phyloP scores from a whole-genome alignment of 192 early-diverging fungal genomes.

The Backusella morwellensis region DNA sequence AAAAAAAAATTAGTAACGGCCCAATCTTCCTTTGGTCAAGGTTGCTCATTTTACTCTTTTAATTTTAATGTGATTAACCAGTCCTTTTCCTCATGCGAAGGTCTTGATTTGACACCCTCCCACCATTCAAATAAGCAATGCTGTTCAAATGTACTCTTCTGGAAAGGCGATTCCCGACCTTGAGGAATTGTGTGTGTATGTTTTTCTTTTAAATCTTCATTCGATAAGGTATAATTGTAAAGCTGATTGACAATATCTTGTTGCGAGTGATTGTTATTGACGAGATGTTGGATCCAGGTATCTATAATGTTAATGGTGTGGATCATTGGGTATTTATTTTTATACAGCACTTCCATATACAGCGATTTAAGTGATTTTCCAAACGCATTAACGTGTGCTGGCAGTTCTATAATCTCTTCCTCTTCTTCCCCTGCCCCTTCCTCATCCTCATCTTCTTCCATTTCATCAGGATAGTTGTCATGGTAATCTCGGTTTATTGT shows the following conservation, averaged over 20 bases:
- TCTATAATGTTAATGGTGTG: conserved; percentile 2
- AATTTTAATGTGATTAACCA: conserved; percentile 1
- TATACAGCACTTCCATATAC: not conserved
- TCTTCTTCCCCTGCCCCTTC: not conserved
- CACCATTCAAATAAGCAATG: conserved; percentile 1
- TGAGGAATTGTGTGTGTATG: not conserved
- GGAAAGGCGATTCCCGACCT: not conserved
- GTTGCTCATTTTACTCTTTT: not conserved
- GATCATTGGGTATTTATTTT: not conserved
- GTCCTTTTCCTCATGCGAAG: not conserved
- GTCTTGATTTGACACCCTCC: conserved; percentile 1
- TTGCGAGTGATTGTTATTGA: not conserved
- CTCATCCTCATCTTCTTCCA: not conserved
- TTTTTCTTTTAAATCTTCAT: conserved; percentile 3
- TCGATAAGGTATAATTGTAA: not conserved
- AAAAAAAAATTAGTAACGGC: not conserved
- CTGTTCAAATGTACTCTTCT: not conserved
- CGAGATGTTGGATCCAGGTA: not conserved
- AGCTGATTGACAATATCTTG: not conserved
- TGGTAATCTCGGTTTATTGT: not conserved
- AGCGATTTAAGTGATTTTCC: not conserved
- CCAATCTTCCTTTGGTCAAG: not conserved
- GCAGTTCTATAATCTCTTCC: not conserved
- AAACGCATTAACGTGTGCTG: not conserved
- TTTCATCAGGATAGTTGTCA: not conserved